A percentile compares a stretch with the other conserved stretches of the same genome.
Conservation (phyloP, 1,284 basidiomycete genomes). For the Boletus nobilissimus region DNA sequence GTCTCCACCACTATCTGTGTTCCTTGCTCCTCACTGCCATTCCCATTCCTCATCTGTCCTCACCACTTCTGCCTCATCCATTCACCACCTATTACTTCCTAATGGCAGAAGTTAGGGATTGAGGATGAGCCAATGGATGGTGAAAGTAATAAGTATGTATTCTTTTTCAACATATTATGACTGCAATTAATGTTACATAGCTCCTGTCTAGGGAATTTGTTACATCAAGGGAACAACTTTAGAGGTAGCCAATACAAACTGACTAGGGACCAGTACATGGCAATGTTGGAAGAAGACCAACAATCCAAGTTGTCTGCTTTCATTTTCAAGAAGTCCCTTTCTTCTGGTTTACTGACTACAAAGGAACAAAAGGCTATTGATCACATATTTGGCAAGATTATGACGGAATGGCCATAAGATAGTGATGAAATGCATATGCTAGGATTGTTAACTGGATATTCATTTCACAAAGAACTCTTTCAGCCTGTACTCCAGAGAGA, state of each 20-base stretch:
- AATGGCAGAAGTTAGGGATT: too few species aligned
- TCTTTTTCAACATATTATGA: background rate
- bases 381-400: background rate
- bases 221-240: background rate
- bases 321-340: background rate
- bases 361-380: background rate
- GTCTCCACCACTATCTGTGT: too few species aligned
- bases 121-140: background rate
- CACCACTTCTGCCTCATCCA: too few species aligned
- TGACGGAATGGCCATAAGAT: background rate
- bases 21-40: too few species aligned
- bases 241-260: background rate
- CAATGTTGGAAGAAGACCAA: background rate
- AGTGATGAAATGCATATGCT: background rate
- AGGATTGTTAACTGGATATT: background rate
- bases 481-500: background rate
- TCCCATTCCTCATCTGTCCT: too few species aligned
- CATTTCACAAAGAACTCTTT: background rate
- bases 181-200: background rate
- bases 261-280: background rate
- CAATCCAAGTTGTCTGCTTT: background rate
- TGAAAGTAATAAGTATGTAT: background rate
- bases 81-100: too few species aligned
- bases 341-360: background rate
- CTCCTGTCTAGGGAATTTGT: background rate